These are phyloP conservation scores for Pulveroboletus sp. DNA, from an alignment of 768 basidiomycete genomes.

Conservation along the genomic window DNA sequence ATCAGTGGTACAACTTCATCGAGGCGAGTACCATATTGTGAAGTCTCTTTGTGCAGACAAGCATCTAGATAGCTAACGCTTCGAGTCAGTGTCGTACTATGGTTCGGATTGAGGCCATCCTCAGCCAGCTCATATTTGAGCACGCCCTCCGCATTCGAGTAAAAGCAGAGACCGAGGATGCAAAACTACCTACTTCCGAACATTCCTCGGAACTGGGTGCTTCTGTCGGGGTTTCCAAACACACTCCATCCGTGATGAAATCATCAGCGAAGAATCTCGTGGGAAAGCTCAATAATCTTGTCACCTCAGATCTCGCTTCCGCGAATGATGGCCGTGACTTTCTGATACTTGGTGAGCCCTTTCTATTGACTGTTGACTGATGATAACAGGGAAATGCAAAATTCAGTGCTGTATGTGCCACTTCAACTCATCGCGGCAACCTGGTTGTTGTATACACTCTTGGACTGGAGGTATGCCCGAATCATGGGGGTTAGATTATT, in stretches of 20 bases:
- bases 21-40: background rate
- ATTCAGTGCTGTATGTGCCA: background rate
- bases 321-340: constrained; percentile 1
- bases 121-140: constrained; percentile 1
- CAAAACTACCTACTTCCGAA: background rate
- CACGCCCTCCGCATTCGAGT: constrained; percentile 2
- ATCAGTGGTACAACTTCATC: background rate
- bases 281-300: constrained; percentile 2
- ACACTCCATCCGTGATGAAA: background rate
- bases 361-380: background rate
- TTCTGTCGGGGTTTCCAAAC: background rate
- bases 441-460: constrained; percentile 2
- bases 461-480: background rate
- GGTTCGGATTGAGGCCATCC: constrained; percentile 1
- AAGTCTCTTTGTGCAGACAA: background rate
- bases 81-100: background rate
- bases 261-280: background rate
- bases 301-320: background rate
- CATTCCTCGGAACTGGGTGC: background rate
- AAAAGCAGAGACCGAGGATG: background rate
- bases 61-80: background rate
- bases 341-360: background rate
- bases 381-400: background rate
- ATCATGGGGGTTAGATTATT: too few species aligned
- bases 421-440: background rate